These are phyloP conservation scores for Tolypocladium inflatum DNA, from an alignment of 2,329 filamentous ascomycete species.

Conservation along the genomic window DNA sequence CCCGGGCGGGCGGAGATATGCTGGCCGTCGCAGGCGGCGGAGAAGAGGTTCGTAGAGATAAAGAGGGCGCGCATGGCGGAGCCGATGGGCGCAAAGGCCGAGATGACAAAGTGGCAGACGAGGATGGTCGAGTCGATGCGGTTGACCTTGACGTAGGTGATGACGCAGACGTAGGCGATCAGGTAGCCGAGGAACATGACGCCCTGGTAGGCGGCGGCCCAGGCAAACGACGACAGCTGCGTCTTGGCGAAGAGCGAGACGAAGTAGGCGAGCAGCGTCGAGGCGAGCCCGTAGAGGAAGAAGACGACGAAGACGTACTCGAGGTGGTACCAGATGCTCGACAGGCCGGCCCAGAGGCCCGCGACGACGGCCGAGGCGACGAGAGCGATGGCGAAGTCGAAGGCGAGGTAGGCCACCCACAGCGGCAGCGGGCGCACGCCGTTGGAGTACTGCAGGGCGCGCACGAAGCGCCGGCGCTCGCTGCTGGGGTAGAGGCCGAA, in stretches of 20 bases:
- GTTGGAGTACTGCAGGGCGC: conserved; percentile 84
- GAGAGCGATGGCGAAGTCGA: conserved; percentile 71
- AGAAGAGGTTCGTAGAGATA: conserved; percentile 74
- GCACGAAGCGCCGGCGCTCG: conserved; percentile 69
- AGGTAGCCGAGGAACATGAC: conserved; percentile 63
- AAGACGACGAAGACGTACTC: conserved; percentile 78
- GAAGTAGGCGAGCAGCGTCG: conserved; percentile 68
- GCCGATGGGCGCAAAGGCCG: conserved; percentile 64
- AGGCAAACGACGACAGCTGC: conserved; percentile 76
- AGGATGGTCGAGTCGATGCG: conserved; percentile 58
- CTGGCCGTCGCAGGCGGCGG: conserved; percentile 60
- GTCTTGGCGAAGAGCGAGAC: conserved; percentile 72
- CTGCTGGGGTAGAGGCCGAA: conserved; percentile 84
- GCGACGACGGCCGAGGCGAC: conserved; percentile 53
- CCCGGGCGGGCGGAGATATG: conserved; percentile 59
- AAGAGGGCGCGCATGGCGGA: conserved; percentile 68
- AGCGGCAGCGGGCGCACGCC: conserved; percentile 74
- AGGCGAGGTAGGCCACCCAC: conserved; percentile 74
- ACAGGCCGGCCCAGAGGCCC: conserved; percentile 57
- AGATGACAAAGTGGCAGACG: conserved; percentile 66
- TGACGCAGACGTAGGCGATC: conserved; percentile 59
- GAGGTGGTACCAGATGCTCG: conserved; percentile 63
- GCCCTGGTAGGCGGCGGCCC: conserved; percentile 68
- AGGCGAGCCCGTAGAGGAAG: conserved; percentile 69
- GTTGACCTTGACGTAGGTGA: conserved; percentile 65